Conservation (phyloP, 169 alveolate genomes). For the Perkinsus marinus region DNA sequence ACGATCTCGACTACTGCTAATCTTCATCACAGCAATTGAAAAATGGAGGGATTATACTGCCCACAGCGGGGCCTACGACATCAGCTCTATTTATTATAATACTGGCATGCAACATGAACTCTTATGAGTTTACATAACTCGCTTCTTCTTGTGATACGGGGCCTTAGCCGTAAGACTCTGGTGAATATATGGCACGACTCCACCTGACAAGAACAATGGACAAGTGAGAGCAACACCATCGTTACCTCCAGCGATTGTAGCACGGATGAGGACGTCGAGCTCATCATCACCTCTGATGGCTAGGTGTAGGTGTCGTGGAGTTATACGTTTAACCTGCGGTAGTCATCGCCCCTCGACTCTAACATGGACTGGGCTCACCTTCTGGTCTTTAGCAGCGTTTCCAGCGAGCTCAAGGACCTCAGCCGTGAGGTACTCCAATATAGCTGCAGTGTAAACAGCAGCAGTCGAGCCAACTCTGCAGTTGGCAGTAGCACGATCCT, state of each 20-base stretch:
- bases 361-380: constrained; percentile 60
- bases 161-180: neutral
- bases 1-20: neutral
- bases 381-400: constrained; percentile 95
- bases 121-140: neutral
- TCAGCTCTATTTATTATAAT: neutral
- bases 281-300: constrained; percentile 92
- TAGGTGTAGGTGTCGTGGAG: constrained; percentile 47
- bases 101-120: neutral
- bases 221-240: constrained; percentile 75
- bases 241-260: constrained; percentile 97
- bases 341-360: neutral
- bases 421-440: constrained; percentile 97
- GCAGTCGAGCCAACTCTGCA: constrained; percentile 98
- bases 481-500: constrained; percentile 86
- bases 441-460: constrained; percentile 98
- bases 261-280: constrained; percentile 89
- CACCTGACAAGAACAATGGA: neutral
- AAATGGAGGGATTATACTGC: neutral
- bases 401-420: constrained; percentile 99
- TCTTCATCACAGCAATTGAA: neutral
- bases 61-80: neutral
- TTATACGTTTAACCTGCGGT: neutral
- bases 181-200: neutral
- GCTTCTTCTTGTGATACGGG: neutral